Evolutionary conservation across 345 rosid genomes (phyloP).

Genomic region (Brassica incana): DNA sequence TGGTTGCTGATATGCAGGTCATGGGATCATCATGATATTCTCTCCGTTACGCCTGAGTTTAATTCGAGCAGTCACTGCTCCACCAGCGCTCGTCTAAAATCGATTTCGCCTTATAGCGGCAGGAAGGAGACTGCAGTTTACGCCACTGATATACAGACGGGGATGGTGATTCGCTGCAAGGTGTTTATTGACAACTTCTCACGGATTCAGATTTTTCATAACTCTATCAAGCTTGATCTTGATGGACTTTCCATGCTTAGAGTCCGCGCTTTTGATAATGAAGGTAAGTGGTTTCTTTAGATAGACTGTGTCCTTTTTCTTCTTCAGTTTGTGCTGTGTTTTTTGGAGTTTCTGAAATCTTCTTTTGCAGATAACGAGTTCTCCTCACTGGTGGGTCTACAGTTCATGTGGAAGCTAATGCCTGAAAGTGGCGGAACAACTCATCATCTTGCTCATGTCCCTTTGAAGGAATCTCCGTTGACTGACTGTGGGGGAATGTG

Average conservation of each 20-base stretch:
- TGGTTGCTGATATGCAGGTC: conserved; percentile 53
- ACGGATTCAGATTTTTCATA: conserved; percentile 90
- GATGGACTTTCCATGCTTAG: conserved; percentile 94
- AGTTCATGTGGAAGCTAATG: conserved; percentile 78
- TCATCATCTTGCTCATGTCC: conserved; percentile 90
- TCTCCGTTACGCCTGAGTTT: conserved; percentile 83
- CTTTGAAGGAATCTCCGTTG: conserved; percentile 87
- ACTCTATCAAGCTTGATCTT: conserved; percentile 85
- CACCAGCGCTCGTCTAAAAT: conserved; percentile 74
- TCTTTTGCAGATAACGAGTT: conserved; percentile 72
- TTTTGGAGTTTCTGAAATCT: conserved; percentile 16
- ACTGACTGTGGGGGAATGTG: conserved; percentile 91
- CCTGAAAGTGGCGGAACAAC: conserved; percentile 56
- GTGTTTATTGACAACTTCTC: conserved; percentile 89
- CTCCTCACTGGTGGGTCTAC: conserved; percentile 90
- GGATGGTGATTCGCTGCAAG: conserved; percentile 92
- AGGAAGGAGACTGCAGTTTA: conserved; percentile 92
- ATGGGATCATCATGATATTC: conserved; percentile 93
- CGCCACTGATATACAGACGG: conserved; percentile 77
- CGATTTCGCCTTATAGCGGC: conserved; percentile 71
- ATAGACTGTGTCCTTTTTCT: neutral
- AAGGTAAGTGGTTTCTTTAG: conserved; percentile 50
- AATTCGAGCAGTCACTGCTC: conserved; percentile 78
- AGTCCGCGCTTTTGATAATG: conserved; percentile 81
- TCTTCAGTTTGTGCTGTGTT: neutral